A percentile compares a stretch with the other conserved stretches of the same genome.
These are phyloP conservation scores for Neocucurbitaria cava DNA, from an alignment of 2,329 filamentous ascomycete genomes.

Conservation along the genomic window DNA sequence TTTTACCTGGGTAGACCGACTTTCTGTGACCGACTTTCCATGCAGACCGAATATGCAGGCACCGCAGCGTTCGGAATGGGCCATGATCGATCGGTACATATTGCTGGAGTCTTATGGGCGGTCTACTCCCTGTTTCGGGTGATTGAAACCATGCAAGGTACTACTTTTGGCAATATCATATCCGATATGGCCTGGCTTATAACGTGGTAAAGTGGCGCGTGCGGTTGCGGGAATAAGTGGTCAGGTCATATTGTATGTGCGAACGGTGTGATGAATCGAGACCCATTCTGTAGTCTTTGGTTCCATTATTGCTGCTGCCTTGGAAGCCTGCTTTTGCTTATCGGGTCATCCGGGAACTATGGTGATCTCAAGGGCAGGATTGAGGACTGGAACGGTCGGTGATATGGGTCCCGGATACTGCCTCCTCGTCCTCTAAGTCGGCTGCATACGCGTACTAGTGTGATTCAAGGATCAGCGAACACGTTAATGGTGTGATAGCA, in stretches of 20 bases:
- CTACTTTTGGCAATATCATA: background rate
- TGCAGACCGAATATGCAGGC: constrained; percentile 2
- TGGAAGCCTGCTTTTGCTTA: constrained; percentile 19
- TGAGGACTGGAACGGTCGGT: background rate
- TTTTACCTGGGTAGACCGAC: background rate
- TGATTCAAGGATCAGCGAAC: background rate
- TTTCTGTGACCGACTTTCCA: background rate
- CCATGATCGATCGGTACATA: background rate
- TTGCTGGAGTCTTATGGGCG: background rate
- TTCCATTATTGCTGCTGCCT: constrained; percentile 15
- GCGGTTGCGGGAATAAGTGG: constrained; percentile 1
- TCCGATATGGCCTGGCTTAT: background rate
- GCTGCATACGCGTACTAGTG: background rate
- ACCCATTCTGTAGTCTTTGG: background rate
- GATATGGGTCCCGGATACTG: background rate
- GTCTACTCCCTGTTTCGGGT: background rate
- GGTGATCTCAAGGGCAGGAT: constrained; percentile 3
- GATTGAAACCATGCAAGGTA: constrained; percentile 1
- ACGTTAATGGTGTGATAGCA: background rate
- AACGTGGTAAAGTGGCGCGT: constrained; percentile 2
- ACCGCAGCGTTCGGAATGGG: background rate
- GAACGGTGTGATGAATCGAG: constrained; percentile 23
- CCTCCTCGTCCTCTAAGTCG: background rate
- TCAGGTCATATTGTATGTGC: background rate
- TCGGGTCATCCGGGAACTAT: constrained; percentile 20